These are phyloP conservation scores for Cubamyces sp. DNA, from an alignment of 768 basidiomycete genomes.

Conservation along the genomic window DNA sequence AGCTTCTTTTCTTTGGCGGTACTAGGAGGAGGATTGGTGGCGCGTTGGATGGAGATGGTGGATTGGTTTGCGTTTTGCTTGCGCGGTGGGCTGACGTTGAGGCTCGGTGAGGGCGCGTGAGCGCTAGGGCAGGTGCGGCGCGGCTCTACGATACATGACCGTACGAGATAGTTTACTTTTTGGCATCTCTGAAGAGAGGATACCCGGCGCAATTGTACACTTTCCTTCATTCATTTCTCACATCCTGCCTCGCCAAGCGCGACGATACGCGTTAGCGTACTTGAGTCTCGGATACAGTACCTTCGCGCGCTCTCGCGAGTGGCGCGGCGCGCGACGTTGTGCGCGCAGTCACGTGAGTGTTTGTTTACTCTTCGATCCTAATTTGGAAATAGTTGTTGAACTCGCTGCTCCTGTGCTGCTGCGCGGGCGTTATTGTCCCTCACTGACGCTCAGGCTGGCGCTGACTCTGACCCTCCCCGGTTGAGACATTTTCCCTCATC, in stretches of 20 bases:
- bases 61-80: not conserved
- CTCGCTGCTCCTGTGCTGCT: too few relatives aligned
- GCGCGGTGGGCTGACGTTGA: not conserved
- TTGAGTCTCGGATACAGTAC: not conserved
- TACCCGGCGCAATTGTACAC: constrained; percentile 27
- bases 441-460: too few relatives aligned
- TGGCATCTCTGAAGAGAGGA: constrained; percentile 20
- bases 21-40: not conserved
- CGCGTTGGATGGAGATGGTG: not conserved
- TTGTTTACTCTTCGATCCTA: too few relatives aligned
- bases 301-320: not conserved
- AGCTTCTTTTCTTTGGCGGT: not conserved
- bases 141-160: not conserved
- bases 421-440: too few relatives aligned
- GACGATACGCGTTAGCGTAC: not conserved
- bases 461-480: too few relatives aligned
- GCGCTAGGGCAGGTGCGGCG: not conserved
- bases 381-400: too few relatives aligned
- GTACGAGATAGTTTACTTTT: constrained; percentile 4
- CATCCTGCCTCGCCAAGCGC: not conserved
- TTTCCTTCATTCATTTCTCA: not conserved
- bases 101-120: not conserved
- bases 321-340: too few relatives aligned
- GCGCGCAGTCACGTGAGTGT: too few relatives aligned
- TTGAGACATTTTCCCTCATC: too few relatives aligned